Evolutionary conservation across 2,329 filamentous ascomycete species (phyloP).

Genomic region (Pseudocercospora crystallina): DNA sequence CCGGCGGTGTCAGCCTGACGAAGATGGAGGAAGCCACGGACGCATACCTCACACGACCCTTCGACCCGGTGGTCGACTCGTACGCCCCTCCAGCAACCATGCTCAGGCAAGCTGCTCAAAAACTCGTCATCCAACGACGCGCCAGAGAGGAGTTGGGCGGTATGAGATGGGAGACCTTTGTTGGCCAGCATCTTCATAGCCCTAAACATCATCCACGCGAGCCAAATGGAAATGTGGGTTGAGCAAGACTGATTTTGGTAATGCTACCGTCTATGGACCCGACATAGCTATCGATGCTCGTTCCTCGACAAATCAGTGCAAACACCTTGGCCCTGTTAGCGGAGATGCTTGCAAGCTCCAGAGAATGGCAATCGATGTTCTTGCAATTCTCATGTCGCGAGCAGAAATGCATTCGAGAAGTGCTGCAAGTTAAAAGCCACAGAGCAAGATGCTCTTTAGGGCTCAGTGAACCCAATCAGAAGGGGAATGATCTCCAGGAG

Average conservation of each 20-base stretch:
- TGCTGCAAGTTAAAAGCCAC: no score
- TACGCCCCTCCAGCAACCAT: constrained; percentile 48
- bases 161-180: constrained; percentile 33
- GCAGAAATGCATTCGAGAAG: no score
- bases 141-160: constrained; percentile 41
- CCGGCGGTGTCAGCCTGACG: constrained; percentile 45
- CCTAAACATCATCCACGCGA: constrained; percentile 5
- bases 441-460: no score
- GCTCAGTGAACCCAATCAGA: no score
- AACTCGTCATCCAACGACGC: constrained; percentile 47
- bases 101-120: constrained; percentile 49
- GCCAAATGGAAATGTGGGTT: constrained; percentile 14
- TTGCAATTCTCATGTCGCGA: no score
- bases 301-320: background rate
- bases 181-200: constrained; percentile 23
- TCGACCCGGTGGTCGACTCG: constrained; percentile 38
- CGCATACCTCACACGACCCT: constrained; percentile 42
- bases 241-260: constrained; percentile 1
- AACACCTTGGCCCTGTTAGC: background rate
- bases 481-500: no score
- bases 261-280: no score
- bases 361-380: no score
- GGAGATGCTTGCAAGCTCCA: no score
- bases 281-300: background rate
- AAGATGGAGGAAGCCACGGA: constrained; percentile 46